Base-by-base conservation (phyloP, 345 rosid genomes). In the Erysimum cheiranthoides region DNA sequence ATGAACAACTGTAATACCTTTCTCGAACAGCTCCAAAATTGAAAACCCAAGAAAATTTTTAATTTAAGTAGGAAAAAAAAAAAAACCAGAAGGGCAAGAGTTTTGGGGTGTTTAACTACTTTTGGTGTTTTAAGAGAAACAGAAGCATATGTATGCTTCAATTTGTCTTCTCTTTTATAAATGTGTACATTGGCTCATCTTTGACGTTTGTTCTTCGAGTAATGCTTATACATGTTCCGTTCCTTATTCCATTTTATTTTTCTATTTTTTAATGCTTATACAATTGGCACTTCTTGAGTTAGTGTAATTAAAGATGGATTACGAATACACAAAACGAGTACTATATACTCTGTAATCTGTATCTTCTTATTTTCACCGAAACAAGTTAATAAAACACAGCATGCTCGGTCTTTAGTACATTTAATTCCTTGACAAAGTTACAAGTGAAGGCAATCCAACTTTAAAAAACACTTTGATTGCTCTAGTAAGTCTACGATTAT, bases 1-100 rank as follows among this genome's bases (percentile, higher is more conserved):
- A 92, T 95, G 96, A 92, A 92, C 91, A 95, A 80, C 87, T 95
- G 97, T 75, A 95, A 79, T 63, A 14, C 52, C 65, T 85, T 85
- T 62, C 91, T 95, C 4, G 86, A 90, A 79, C 73, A 80, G 73
- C 85, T 79, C 73, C 81, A 65, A 16, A 71, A 17, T 8, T 72
- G 68, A 65, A 84, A 62, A 51, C 74, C 77, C 18, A 73, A 70
- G 25, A 73, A 78, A 60, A 50, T 51, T 63, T 65, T 65, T 64
- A 54, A 54, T 70, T 54, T 45, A 78, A 40, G 61, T 50, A 65
- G 66, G 56, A 5, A 51, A 52, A 53, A 38, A 5, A 40, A 28
- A 17, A 3, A 21, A 35, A 63, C 10, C 35, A 45, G 16, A 61
- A 51, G 39, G 12, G 38, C 42, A 25, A 63, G 71, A 70, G 51